These are phyloP conservation scores for Lanmaoa pseudosensibilis DNA, from an alignment of 768 basidiomycete genomes.

Conservation along the genomic window DNA sequence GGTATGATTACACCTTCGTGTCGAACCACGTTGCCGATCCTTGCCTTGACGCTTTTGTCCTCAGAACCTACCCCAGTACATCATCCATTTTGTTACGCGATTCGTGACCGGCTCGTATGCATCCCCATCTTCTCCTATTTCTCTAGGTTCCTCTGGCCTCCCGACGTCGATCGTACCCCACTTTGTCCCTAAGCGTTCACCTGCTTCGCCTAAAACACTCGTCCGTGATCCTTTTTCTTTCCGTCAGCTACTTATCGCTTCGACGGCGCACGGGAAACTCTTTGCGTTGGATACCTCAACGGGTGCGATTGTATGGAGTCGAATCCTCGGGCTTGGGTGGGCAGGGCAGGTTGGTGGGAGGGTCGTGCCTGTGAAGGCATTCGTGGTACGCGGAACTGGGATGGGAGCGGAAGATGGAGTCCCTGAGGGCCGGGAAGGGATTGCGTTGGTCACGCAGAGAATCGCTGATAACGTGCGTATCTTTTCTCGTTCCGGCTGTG, in stretches of 20 bases:
- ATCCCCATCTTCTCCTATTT: conserved; percentile 41
- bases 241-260: conserved; percentile 75
- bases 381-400: conserved; percentile 38
- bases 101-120: conserved; percentile 71
- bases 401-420: conserved; percentile 25
- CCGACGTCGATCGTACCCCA: conserved; percentile 20
- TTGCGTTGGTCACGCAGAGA: conserved; percentile 62
- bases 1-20: conserved; percentile 34
- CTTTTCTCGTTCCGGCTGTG: not conserved
- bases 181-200: conserved; percentile 19
- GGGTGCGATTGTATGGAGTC: conserved; percentile 79
- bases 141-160: conserved; percentile 6
- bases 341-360: conserved; percentile 55
- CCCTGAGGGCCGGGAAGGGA: conserved; percentile 41
- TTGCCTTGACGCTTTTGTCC: not conserved
- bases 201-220: conserved; percentile 39
- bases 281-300: conserved; percentile 81
- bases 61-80: conserved; percentile 71
- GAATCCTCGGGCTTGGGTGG: conserved; percentile 72
- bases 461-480: conserved; percentile 58
- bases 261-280: conserved; percentile 70
- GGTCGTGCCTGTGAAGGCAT: conserved; percentile 61
- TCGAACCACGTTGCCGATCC: not conserved
- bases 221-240: conserved; percentile 84
- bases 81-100: conserved; percentile 63